Evolutionary conservation across 495 filamentous ascomycete genomes (phyloP).

Genomic region (Aspergillus nanangensis): DNA sequence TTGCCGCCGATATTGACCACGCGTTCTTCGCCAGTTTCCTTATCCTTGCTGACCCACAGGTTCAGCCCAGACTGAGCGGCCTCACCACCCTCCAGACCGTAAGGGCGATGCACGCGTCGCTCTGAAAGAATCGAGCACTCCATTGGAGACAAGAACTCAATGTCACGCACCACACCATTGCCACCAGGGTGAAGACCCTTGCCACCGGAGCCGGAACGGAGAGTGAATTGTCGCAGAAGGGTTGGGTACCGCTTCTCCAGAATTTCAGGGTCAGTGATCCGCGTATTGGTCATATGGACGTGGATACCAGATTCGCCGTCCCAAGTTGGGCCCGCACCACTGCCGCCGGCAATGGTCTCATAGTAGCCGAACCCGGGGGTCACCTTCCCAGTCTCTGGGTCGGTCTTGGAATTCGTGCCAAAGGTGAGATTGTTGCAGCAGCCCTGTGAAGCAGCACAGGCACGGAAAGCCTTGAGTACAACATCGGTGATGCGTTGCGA

Average conservation of each 20-base stretch:
- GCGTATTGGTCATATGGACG: constrained; percentile 98
- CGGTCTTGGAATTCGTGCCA: constrained; percentile 33
- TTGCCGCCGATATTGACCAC: constrained; percentile 86
- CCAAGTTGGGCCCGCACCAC: constrained; percentile 84
- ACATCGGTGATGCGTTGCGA: constrained; percentile 91
- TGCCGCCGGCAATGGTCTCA: constrained; percentile 92
- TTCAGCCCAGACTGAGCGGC: constrained; percentile 78
- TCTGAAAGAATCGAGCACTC: constrained; percentile 89
- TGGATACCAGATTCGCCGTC: constrained; percentile 88
- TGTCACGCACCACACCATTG: constrained; percentile 87
- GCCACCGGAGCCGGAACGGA: constrained; percentile 66
- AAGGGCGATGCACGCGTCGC: constrained; percentile 80
- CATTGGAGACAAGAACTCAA: constrained; percentile 87
- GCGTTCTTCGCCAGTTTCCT: constrained; percentile 53
- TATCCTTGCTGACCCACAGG: constrained; percentile 69
- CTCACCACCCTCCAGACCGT: constrained; percentile 84
- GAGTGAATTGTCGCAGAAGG: constrained; percentile 74
- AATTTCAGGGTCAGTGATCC: constrained; percentile 94
- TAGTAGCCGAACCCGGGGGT: constrained; percentile 94
- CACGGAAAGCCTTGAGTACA: constrained; percentile 84
- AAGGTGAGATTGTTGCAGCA: constrained; percentile 81
- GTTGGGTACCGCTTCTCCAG: constrained; percentile 94
- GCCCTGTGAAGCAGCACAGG: constrained; percentile 87
- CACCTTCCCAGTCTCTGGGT: constrained; percentile 78
- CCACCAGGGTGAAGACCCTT: constrained; percentile 75